Base-by-base conservation (phyloP, 164 flowering plant genomes). In the Piper betle region DNA sequence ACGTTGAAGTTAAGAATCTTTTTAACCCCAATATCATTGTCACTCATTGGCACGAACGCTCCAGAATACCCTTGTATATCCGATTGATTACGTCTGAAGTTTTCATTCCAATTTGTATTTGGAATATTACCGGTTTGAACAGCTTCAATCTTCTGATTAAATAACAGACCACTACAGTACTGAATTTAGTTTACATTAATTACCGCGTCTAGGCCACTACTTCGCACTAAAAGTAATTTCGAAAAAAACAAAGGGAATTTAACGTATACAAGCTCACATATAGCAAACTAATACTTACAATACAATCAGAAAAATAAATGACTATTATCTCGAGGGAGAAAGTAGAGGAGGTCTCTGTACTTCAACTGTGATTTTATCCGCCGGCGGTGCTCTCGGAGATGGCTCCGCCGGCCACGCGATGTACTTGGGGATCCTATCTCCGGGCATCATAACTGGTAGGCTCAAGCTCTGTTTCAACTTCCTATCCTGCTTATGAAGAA, bases 371-470 rank as follows among this genome's bases (percentile, higher is more conserved):
- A 62, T 53, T 46, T 37, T 53, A 17, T 64, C 58, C 1, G 12
- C 17, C 8, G 52, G 38, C n/a, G 62, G 62, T 43, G 52, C 37
- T 55, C 37, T 25, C 33, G 78, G 71, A 4, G 66, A 71, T 3
- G 93, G 86, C 66, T 77, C 68, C 33, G 87, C 77, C 3, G 96
- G 96, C 78, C 87, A 38, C 43, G 96, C 96, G 53, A 89, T 83
- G 67, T 86, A 89, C 65, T 73, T 89, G 10, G 96, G 81, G 2
- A 85, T 67, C 43, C 64, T 59, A 61, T 89, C 97, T 0, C 97
- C 97, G 0, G 97, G 90, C 97, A 86, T 89, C 58, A 89, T 8
- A 16, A 89, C 97, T 20, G 97, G 82, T 75, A 84, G 61, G 70
- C 85, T 86, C 54, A 76, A 66, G 33, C 54, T 65, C 42, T 61